Percentiles rank a stretch among this genome's conserved stretches.
Conservation (phyloP, 352 stramenopile species). For the Plasmopara muralis region DNA sequence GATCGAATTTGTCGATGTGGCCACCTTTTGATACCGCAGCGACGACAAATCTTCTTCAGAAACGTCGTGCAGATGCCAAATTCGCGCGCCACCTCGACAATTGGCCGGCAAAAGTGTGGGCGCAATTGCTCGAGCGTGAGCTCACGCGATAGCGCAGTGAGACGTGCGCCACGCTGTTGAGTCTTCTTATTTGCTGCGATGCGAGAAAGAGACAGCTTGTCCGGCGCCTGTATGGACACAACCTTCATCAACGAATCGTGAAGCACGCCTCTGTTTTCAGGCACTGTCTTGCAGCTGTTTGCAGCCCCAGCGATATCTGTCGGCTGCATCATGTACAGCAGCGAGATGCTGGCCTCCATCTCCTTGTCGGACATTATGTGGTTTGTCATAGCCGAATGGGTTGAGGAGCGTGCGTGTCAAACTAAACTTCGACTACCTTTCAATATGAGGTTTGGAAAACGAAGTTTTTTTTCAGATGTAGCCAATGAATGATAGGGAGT, state of each 20-base stretch:
- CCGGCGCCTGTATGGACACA: conserved; percentile 27
- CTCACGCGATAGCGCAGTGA: conserved; percentile 43
- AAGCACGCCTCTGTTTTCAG: conserved; percentile 17
- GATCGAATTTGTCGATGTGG: conserved; percentile 65
- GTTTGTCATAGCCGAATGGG: conserved; percentile 5
- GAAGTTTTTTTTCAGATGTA: too few relatives aligned
- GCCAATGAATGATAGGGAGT: too few relatives aligned
- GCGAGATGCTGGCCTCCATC: conserved; percentile 50
- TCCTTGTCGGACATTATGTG: conserved; percentile 41
- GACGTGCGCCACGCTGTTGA: conserved; percentile 34
- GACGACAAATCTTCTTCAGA: conserved; percentile 69
- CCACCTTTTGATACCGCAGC: conserved; percentile 58
- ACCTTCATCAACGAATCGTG: conserved; percentile 35
- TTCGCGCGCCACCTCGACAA: conserved; percentile 57
- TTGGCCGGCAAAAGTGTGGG: conserved; percentile 54
- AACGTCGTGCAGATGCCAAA: conserved; percentile 75
- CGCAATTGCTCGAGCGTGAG: conserved; percentile 57
- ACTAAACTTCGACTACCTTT: conserved; percentile 33
- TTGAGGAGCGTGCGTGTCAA: conserved; percentile 8
- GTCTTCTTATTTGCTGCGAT: conserved; percentile 15
- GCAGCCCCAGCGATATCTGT: not conserved
- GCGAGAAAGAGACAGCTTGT: conserved; percentile 12
- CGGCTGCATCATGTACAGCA: conserved; percentile 59
- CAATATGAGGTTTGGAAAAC: conserved; percentile 19
- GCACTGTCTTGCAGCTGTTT: conserved; percentile 1